These are phyloP conservation scores for Cytospora schulzeri DNA, from an alignment of 2,329 filamentous ascomycete species.

Conservation along the genomic window DNA sequence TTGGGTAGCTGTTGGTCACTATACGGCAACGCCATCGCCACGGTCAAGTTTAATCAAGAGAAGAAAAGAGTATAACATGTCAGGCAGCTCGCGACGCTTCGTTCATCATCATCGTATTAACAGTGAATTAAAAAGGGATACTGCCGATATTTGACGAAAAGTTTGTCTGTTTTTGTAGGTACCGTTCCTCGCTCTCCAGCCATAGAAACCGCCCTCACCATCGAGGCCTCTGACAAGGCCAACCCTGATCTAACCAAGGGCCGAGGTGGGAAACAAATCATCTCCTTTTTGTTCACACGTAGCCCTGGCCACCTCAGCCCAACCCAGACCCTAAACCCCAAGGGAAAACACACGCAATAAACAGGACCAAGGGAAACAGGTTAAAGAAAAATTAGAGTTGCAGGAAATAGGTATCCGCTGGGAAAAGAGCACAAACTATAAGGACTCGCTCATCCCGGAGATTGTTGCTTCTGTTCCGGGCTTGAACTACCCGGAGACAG, in stretches of 20 bases:
- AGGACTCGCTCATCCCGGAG: not conserved
- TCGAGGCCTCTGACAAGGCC: not conserved
- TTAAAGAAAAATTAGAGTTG: not conserved
- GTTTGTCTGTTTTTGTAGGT: not conserved
- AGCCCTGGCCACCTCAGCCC: not conserved
- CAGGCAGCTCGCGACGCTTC: not conserved
- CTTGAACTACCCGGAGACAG: constrained; percentile 12
- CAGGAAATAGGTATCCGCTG: constrained; percentile 18
- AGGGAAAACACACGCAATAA: no score
- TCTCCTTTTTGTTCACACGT: not conserved
- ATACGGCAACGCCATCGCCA: no score
- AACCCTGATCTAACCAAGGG: not conserved
- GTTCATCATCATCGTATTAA: constrained; percentile 16
- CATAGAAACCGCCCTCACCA: not conserved
- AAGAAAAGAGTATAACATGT: no score
- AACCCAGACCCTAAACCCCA: not conserved
- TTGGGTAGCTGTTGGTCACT: no score
- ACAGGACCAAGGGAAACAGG: not conserved
- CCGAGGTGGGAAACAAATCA: not conserved
- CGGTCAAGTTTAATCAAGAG: no score
- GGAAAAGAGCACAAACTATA: not conserved
- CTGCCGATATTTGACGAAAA: not conserved
- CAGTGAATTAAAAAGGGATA: not conserved
- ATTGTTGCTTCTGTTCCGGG: not conserved
- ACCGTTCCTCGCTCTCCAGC: not conserved